Evolutionary conservation across 257 asterid genomes (phyloP).

Genomic region (Petrea volubilis): DNA sequence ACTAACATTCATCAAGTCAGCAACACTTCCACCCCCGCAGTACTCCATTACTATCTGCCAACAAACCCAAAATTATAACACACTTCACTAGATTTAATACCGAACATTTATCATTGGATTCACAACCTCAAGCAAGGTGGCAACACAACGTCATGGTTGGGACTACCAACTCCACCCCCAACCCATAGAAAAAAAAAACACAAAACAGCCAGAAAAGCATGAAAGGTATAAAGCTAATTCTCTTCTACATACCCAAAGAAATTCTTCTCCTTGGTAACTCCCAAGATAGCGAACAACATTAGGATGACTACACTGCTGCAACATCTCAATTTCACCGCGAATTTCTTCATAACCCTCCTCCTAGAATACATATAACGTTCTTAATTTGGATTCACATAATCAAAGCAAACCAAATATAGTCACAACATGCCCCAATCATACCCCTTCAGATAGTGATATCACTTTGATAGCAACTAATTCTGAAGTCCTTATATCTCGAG

Average conservation of each 20-base stretch:
- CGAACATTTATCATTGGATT: slow-evolving; percentile 6
- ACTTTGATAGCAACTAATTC: slow-evolving; percentile 97
- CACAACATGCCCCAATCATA: slow-evolving; percentile 31
- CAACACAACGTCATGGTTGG: neutral
- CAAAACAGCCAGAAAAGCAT: slow-evolving; percentile 7
- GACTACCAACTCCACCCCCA: slow-evolving; percentile 11
- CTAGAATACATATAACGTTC: slow-evolving; percentile 41
- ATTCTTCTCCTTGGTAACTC: slow-evolving; percentile 98
- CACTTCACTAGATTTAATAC: slow-evolving; percentile 10
- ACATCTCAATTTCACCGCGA: slow-evolving; percentile 96
- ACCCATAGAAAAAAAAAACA: neutral
- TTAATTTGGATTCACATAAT: slow-evolving; percentile 4
- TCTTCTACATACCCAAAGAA: slow-evolving; percentile 80
- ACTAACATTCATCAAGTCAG: slow-evolving; percentile 90
- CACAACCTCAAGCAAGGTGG: slow-evolving; percentile 8
- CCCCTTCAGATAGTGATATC: slow-evolving; percentile 97
- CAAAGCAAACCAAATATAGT: slow-evolving; percentile 1
- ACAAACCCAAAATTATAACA: slow-evolving; percentile 28
- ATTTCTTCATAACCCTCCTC: slow-evolving; percentile 99
- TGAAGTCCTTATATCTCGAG: slow-evolving; percentile 88
- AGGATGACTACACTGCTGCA: slow-evolving; percentile 99
- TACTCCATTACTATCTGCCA: slow-evolving; percentile 99
- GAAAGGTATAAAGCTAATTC: slow-evolving; percentile 9
- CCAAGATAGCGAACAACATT: slow-evolving; percentile 99
- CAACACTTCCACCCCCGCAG: slow-evolving; percentile 99